Base-by-base conservation (phyloP, 805 yeast genomes). In the Saccharomycopsis malanga region DNA sequence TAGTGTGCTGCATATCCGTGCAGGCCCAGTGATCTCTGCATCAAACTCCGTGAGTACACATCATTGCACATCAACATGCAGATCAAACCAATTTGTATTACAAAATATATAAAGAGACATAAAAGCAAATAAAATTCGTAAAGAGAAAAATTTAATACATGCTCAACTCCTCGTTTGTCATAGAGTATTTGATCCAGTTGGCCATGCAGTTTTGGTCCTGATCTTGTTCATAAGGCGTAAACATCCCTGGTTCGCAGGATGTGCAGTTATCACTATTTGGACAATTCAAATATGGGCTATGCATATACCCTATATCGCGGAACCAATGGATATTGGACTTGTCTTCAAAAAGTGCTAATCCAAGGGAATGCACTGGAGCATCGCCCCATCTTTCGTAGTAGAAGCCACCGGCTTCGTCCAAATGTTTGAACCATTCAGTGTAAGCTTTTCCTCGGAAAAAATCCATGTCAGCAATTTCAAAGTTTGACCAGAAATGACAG, bases 311-410 rank as follows among this genome's bases (percentile, higher is more conserved):
- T 44, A 85, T 79, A 57, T 85, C 94, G 59, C 87, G 72, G 60
- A 87, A 87, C 91, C 94, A 87, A 59, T 87, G 95, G 32, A 87
- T 71, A 45, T 74, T 71, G 6, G 68, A 61, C 54, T 76, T 80
- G 56, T 83, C 87, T 4, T 82, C 84, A 59, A 87, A 84, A 45
- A 86, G 59, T 6, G 78, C 74, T 34, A 86, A 62, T 0, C 89
- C 95, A 34, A 87, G 58, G 2, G 87, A 78, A 59, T 85, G 91
- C 1, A 87, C 91, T 0, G 95, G 95, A 0, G 95, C 95, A 67
- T 87, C 96, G 2, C 95, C 95, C 95, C 95, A 87, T 47, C 95
- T 66, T 61, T 88, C 96, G 57, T 87, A 87, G 61, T 84, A 87
- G 58, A 87, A 87, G 4, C 89, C 89, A n/a, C 93, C 91, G 1